These are phyloP conservation scores for Lecanicillium sp. DNA, from an alignment of 2,329 filamentous ascomycete species.

Conservation along the genomic window DNA sequence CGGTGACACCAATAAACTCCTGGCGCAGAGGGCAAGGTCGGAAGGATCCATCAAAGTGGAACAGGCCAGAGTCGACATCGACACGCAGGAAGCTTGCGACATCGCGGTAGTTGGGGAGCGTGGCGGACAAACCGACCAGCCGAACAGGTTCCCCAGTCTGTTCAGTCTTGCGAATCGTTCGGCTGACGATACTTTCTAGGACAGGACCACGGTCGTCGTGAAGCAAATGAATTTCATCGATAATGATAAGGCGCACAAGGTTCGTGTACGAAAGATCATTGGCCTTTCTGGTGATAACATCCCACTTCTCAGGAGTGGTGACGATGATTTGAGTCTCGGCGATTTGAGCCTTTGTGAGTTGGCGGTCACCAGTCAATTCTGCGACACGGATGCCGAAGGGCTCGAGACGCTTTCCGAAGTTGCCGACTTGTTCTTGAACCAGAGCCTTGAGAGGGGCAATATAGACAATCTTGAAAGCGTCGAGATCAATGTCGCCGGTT, in stretches of 20 bases:
- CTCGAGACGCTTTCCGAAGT: conserved; percentile 87
- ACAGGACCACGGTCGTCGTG: conserved; percentile 97
- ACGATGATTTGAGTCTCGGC: conserved; percentile 97
- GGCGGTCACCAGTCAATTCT: conserved; percentile 95
- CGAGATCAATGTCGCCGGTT: conserved; percentile 90
- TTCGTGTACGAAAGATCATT: conserved; percentile 96
- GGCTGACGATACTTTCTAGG: conserved; percentile 90
- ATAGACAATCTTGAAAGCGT: conserved; percentile 97
- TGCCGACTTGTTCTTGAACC: conserved; percentile 96
- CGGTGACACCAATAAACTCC: conserved; percentile 95
- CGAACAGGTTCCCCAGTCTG: conserved; percentile 91
- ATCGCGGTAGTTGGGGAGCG: conserved; percentile 91
- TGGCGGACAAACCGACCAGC: conserved; percentile 87
- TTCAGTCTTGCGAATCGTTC: conserved; percentile 87
- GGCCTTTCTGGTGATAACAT: conserved; percentile 96
- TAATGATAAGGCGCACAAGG: conserved; percentile 90
- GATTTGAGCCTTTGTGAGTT: conserved; percentile 98
- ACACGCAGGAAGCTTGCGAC: conserved; percentile 93
- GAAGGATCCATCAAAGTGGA: conserved; percentile 94
- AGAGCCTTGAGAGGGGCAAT: conserved; percentile 94
- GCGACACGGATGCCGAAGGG: conserved; percentile 87
- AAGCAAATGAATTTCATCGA: conserved; percentile 95
- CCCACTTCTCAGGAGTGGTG: conserved; percentile 98
- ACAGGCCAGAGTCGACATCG: conserved; percentile 76
- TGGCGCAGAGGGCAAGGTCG: conserved; percentile 91